Conservation (phyloP, 75 land plant genomes). For the Adiantum capillusveneris region DNA sequence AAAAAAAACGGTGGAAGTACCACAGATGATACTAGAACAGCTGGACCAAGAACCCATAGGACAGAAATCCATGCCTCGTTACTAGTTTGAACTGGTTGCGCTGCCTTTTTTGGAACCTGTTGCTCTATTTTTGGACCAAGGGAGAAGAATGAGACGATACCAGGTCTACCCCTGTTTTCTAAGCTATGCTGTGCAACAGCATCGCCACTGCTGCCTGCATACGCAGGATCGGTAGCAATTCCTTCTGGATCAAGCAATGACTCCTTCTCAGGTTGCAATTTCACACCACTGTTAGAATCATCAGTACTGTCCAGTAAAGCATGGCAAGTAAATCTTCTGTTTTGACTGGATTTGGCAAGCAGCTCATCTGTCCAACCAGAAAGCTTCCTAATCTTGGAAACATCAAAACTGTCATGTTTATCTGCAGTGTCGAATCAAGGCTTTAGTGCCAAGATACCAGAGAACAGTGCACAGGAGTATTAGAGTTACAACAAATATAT, state of each 20-base stretch:
- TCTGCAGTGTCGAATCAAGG: no score
- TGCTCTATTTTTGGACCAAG: background rate
- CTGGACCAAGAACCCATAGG: slow-evolving; percentile 71
- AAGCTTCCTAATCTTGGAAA: no score
- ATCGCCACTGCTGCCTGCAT: background rate
- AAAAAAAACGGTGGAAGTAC: slow-evolving; percentile 78
- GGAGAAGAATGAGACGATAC: background rate
- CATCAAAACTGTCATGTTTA: no score
- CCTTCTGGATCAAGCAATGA: background rate
- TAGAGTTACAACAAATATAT: no score
- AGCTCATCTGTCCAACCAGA: no score
- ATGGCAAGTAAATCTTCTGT: slow-evolving; percentile 1
- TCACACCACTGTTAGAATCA: background rate
- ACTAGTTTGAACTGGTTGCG: background rate
- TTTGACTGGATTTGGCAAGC: background rate
- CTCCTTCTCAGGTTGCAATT: background rate
- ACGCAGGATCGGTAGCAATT: background rate
- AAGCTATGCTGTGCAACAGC: background rate
- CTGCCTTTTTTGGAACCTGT: background rate
- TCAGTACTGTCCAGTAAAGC: background rate
- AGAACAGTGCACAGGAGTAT: no score
- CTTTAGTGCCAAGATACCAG: no score
- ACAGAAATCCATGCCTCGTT: slow-evolving; percentile 25
- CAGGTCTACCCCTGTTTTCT: slow-evolving; percentile 1
- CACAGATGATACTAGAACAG: slow-evolving; percentile 61